Evolutionary conservation across 805 yeast species (phyloP), one percentile per base, ranked within the genome.

Genomic region (Zygoascus biomembranicola): DNA sequence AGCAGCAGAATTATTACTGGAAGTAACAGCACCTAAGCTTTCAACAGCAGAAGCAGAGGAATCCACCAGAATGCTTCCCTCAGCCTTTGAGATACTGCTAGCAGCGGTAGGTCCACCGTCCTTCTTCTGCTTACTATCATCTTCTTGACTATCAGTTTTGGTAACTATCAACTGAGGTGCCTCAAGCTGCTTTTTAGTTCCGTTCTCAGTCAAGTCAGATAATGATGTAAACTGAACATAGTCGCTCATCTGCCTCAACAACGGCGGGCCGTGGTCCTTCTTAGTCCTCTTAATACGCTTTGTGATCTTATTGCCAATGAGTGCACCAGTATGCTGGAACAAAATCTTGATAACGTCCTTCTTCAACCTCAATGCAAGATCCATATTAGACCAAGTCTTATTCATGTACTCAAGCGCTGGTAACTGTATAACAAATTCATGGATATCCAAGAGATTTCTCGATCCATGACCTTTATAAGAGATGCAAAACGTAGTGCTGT

Each of bases 401-500:
- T 85, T 81, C 37, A 68, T 62, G 61, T 85, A 79, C 50, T 70
- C 67, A 50, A 87, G 68, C 2, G 70, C 70, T 2, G 97, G 97
- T 50, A 90, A 67, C 9, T 72, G 73, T 52, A 92, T 72, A 5
- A 74, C 76, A 59, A 92, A 82, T 59, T 86, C 80, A 51, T 87
- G 85, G 8, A 92, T 88, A 63, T 90, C 89, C 42, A 87, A 77
- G 53, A 92, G 69, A 59, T 84, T 80, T 61, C 79, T 72, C 31
- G 80, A 74, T 13, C 90, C 87, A 14, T 80, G 81, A 8, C 94
- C 95, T 60, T 81, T 80, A 69, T 87, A 87, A 49, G 95, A 85
- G 26, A 90, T 76, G 51, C 82, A 75, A 14, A 90, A 64, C n/a
- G 71, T 64, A 41, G 80, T 73, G n/a, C 75, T 66, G 37, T 75